phyloP scores from a whole-genome alignment of 805 yeast species.

The Schizosaccharomyces osmophilus region DNA sequence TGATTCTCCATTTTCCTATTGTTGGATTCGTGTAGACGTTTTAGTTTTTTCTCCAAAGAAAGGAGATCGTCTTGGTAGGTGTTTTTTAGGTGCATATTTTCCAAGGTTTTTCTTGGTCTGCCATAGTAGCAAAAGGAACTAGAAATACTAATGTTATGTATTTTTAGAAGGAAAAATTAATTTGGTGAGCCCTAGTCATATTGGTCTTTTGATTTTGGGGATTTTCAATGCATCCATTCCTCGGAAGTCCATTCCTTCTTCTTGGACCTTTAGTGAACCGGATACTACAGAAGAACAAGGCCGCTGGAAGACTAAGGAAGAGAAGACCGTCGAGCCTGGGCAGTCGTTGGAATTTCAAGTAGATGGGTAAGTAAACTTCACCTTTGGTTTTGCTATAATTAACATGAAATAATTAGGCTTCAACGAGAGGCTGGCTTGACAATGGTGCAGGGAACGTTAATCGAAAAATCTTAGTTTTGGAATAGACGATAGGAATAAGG shows the following conservation, averaged over 20 bases:
- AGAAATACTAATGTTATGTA: background rate
- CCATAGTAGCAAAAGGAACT: no score
- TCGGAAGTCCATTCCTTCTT: conserved; percentile 58
- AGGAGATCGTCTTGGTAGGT: conserved; percentile 37
- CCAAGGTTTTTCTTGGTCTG: background rate
- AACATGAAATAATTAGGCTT: background rate
- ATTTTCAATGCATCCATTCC: conserved; percentile 86
- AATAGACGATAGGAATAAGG: no score
- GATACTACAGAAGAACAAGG: conserved; percentile 16
- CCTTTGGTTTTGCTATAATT: background rate
- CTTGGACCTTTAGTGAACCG: conserved; percentile 65
- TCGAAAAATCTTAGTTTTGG: background rate
- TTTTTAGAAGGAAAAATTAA: conserved; percentile 51
- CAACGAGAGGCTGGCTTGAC: background rate
- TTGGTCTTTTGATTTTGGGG: conserved; percentile 74
- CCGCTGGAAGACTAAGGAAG: background rate
- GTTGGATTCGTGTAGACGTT: conserved; percentile 67
- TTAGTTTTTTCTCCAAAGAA: conserved; percentile 72
- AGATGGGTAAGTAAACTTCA: background rate
- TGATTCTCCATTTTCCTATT: conserved; percentile 67
- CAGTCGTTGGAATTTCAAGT: background rate
- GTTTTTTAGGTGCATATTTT: background rate
- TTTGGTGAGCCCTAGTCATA: conserved; percentile 85
- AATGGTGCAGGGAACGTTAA: background rate
- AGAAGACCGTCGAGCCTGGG: background rate